Evolutionary conservation across 2,329 filamentous ascomycete species (phyloP), one percentile per base, ranked within the genome.

Genomic region (Shiraia sp.): DNA sequence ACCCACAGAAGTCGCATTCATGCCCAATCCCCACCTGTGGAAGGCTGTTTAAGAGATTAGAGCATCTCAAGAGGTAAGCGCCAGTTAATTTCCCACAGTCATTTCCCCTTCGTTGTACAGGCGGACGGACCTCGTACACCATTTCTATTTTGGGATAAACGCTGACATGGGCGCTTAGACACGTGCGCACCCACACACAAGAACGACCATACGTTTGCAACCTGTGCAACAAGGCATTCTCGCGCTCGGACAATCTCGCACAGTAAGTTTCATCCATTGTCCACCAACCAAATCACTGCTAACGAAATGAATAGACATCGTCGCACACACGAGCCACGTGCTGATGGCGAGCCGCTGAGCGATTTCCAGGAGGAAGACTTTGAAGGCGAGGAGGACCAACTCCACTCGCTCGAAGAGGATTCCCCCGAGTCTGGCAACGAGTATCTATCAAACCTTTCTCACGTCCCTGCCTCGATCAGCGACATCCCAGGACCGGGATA

Each of bases 11-110:
- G 74, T 96, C 91, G 28, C 93, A 99, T 73, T 97, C 92, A 2
- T 99, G 93, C 76, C 93, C 93, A n/a, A 99, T 99, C 63, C 93
- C 93, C 19, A 95, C 92, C 40, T 99, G 93, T 70, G 93, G 93
- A 40, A 87, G 93, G 64, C 82, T 96, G 49, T 99, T 99, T 82
- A 99, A 99, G 85, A 86, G 93, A 73, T 83, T 99, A 77, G 93
- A 99, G 77, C 93, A 99, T 76, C 84, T 99, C 66, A 99, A 99
- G 82, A 86, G 92, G 90, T 95, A 89, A 83, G 87, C 78, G 66
- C 65, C 56, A 61, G 61, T 59, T 47, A 67, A 68, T 64, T 70
- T 47, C 52, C n/a, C n/a, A n/a, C n/a, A n/a, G n/a, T 30, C 41
- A 44, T 54, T 40, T 44, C 23, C 33, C 25, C 22, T 36, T 32